Conservation (phyloP, 2,329 filamentous ascomycete species). For the Emergomyces orientalis region DNA sequence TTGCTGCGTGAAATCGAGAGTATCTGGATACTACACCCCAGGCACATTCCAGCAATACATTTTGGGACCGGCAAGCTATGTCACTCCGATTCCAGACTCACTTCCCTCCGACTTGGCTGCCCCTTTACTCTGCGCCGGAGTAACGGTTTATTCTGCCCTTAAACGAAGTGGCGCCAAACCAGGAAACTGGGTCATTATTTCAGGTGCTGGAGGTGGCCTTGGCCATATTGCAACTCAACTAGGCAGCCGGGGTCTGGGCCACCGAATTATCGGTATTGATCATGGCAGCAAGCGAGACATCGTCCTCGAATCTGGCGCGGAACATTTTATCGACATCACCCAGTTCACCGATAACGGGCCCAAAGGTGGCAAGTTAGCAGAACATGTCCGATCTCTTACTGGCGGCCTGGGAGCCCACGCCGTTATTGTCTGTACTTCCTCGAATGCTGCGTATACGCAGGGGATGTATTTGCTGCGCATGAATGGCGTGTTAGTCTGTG, state of each 20-base stretch:
- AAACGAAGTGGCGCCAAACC: slow-evolving; percentile 51
- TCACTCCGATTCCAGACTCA: slow-evolving; percentile 57
- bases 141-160: slow-evolving; percentile 58
- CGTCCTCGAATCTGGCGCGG: slow-evolving; percentile 52
- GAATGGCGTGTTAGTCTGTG: slow-evolving; percentile 44
- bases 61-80: slow-evolving; percentile 55
- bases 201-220: slow-evolving; percentile 54
- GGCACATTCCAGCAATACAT: slow-evolving; percentile 67
- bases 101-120: slow-evolving; percentile 53
- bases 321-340: slow-evolving; percentile 57
- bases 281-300: slow-evolving; percentile 52
- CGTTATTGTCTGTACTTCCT: slow-evolving; percentile 48
- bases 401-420: slow-evolving; percentile 52
- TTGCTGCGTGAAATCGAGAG: slow-evolving; percentile 46
- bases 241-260: slow-evolving; percentile 50
- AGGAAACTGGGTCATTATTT: slow-evolving; percentile 53
- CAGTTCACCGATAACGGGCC: slow-evolving; percentile 36
- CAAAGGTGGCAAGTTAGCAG: slow-evolving; percentile 41
- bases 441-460: slow-evolving; percentile 44
- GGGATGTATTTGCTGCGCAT: slow-evolving; percentile 40
- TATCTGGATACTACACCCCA: slow-evolving; percentile 59
- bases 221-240: slow-evolving; percentile 57
- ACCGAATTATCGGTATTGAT: slow-evolving; percentile 58
- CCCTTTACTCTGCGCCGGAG: slow-evolving; percentile 58
- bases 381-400: slow-evolving; percentile 49